Evolutionary conservation across 345 rosid genomes (phyloP).

Genomic region (Bruguiera parviflora): DNA sequence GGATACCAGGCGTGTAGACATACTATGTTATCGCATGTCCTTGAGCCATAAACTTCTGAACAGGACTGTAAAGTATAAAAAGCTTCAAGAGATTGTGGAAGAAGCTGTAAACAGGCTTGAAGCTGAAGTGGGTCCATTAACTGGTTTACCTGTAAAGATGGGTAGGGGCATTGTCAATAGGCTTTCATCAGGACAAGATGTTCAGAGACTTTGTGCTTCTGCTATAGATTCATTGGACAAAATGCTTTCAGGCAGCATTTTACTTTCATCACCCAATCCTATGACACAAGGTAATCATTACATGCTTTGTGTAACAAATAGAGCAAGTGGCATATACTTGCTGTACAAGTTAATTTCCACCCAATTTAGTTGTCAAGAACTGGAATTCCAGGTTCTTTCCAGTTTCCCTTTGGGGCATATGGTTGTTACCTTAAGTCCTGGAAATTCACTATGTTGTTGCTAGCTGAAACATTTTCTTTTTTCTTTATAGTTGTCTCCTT

Average conservation of each 20-base stretch:
- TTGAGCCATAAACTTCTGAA: conserved; percentile 64
- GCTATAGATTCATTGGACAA: conserved; percentile 66
- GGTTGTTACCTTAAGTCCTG: background rate
- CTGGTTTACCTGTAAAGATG: conserved; percentile 78
- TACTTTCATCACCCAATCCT: conserved; percentile 21
- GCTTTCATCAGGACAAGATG: conserved; percentile 72
- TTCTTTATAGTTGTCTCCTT: background rate
- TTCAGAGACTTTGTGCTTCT: conserved; percentile 63
- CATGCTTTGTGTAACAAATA: background rate
- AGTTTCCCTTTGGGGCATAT: background rate
- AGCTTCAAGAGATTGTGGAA: conserved; percentile 53
- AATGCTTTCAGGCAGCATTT: conserved; percentile 31
- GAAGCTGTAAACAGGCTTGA: conserved; percentile 78
- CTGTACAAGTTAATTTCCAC: too few species aligned
- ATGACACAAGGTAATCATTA: conserved; percentile 38
- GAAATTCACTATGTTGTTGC: conserved; percentile 8
- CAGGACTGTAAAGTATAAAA: conserved; percentile 51
- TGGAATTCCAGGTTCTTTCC: background rate
- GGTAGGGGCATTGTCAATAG: conserved; percentile 85
- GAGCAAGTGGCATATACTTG: background rate
- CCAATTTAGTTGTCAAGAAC: too few species aligned
- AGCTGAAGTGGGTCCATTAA: conserved; percentile 78
- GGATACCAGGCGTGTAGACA: conserved; percentile 70
- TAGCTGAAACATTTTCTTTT: conserved; percentile 5
- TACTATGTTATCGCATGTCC: conserved; percentile 72